Evolutionary conservation across 306 rosid species (phyloP).

Genomic region (Hylodesmum podocarpum): DNA sequence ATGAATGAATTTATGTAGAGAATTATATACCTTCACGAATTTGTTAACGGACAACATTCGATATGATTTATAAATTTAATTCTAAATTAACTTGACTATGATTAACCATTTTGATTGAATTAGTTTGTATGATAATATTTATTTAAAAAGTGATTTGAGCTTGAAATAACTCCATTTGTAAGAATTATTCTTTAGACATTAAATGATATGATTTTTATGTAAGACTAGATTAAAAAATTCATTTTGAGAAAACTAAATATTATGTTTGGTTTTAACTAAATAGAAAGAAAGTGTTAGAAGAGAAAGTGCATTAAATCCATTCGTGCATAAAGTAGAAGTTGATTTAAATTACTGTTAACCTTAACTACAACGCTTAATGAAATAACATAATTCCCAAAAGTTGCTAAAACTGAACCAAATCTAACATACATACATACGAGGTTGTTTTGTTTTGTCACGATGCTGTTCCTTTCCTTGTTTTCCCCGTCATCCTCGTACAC

Average conservation of each 20-base stretch:
- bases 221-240: neutral
- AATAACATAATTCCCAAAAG: neutral
- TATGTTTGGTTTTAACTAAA: no score
- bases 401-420: neutral
- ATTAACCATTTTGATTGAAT: neutral
- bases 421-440: no score
- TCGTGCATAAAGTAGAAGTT: no score
- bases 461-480: neutral
- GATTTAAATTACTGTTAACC: no score
- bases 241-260: no score
- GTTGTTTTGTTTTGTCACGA: neutral
- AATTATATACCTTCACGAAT: no score
- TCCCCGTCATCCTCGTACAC: neutral
- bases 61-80: neutral
- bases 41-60: neutral
- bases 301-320: neutral
- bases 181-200: neutral
- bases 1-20: no score
- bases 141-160: neutral
- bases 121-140: neutral
- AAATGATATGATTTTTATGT: neutral
- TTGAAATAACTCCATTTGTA: neutral
- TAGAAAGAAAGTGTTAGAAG: no score
- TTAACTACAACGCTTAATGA: no score
- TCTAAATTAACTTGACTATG: neutral